Base-by-base conservation (phyloP, 306 rosid genomes). In the Rubus idaeus region DNA sequence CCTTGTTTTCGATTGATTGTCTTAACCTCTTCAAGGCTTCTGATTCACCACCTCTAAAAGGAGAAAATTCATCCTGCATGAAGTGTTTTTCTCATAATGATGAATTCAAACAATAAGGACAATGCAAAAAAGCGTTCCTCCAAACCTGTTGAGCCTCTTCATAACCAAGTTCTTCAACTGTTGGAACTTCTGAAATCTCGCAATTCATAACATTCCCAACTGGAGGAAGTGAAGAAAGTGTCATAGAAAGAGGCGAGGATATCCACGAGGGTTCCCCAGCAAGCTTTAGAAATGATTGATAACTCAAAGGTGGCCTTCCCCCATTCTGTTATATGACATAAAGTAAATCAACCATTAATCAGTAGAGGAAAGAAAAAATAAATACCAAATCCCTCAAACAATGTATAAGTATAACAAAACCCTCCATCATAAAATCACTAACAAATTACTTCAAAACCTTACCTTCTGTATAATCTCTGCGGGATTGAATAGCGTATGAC, bases 21-120 rank as follows among this genome's bases (percentile, higher is more conserved):
- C 79, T 83, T 77, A 94, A 83, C 83, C 93, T 89, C 88, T 80
- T 87, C 84, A 94, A 80, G 30, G 95, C 97, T 89, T 91, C 96
- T 18, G 97, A 88, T 78, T 94, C 98, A 80, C 98, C 98, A 4
- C 98, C 98, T 89, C 74, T 90, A 64, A 94, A 92, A 80, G 96
- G 98, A 82, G 91, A 81, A 69, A 80, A 82, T 41, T 84, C 91
- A 58, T 83, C 91, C 98, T 94, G 95, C 84, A 85, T 20, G n/a
- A 80, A 72, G 64, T 68, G 67, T 57, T 73, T 83, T 30, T 50
- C 69, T 77, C 67, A 61, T 50, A 39, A 70, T 74, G 53, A 79
- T 46, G 57, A 61, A 35, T 8, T 9, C 18, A 75, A 81, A 52
- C 21, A 46, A 6, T 20, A 71, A 75, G 70, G 26, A 60, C 1